Evolutionary conservation across 129 eudicot species (phyloP), one percentile per base, ranked within the genome.

Genomic region (Flaveria brownii): DNA sequence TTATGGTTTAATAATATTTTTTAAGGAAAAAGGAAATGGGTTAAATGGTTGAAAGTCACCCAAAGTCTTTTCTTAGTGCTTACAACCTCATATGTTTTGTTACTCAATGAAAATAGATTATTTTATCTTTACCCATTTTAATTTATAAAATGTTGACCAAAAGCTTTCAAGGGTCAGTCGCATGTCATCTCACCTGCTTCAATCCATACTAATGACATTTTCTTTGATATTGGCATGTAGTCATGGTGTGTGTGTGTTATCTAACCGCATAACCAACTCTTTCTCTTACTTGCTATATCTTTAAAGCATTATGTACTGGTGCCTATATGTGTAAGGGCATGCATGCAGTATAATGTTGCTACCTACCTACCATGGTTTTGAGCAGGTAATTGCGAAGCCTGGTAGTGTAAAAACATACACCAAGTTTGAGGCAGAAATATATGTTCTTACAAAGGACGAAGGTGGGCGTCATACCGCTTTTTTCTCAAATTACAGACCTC

Each of bases 401-500:
- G 86, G 84, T 17, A 68, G 86, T 49, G 81, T 88, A 68, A 90
- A 90, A 79, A 88, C 98, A 57, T 93, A 84, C 84, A 90, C 88
- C 42, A 84, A 68, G 47, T 93, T 93, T 73, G 96, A 90, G 82
- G 98, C 87, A 2, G 92, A 87, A 80, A 90, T 92, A 64, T 92
- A 92, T 67, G 95, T 85, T 76, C 91, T 93, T 49, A 93, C 95
- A 68, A 93, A 93, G 82, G 96, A 90, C 59, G 98, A 93, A 83
- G 98, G 98, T 75, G 97, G 98, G 36, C 97, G 96, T n/a, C 97
- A 93, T 68, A 93, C 97, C 42, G 88, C 97, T 57, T 93, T 93
- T 55, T 86, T 93, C 81, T 85, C 96, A 75, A 93, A 90, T 75
- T 93, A 88, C 70, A 86, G 84, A 80, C 96, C 97, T 72, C 97